phyloP scores from a whole-genome alignment of 192 early-diverging fungal genomes.

The Kappamyces sp. region DNA sequence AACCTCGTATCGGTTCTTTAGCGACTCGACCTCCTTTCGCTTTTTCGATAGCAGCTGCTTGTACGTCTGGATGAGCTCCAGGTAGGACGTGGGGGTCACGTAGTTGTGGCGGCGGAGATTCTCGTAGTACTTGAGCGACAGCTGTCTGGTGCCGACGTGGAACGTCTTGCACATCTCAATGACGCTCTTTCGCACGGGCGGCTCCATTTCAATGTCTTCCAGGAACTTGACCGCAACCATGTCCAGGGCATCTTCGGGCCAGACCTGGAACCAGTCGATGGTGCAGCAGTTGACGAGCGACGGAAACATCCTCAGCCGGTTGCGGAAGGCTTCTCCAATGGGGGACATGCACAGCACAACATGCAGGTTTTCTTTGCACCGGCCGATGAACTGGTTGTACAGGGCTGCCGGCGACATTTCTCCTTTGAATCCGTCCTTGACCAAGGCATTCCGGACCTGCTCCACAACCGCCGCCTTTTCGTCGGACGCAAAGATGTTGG shows the following conservation, averaged over 20 bases:
- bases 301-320: slow-evolving; percentile 53
- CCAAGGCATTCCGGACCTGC: slow-evolving; percentile 40
- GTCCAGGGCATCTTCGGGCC: slow-evolving; percentile 57
- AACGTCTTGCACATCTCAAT: slow-evolving; percentile 55
- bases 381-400: slow-evolving; percentile 48
- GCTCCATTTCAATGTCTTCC: slow-evolving; percentile 48
- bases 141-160: slow-evolving; percentile 38
- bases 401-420: slow-evolving; percentile 46
- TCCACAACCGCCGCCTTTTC: slow-evolving; percentile 54
- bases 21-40: slow-evolving; percentile 43
- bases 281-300: slow-evolving; percentile 58
- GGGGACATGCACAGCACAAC: slow-evolving; percentile 56
- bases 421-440: slow-evolving; percentile 48
- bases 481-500: slow-evolving; percentile 52
- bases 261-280: slow-evolving; percentile 60
- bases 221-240: slow-evolving; percentile 51
- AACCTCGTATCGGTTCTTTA: slow-evolving; percentile 45
- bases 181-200: slow-evolving; percentile 34
- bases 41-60: slow-evolving; percentile 45
- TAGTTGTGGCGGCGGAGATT: slow-evolving; percentile 48
- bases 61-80: slow-evolving; percentile 56
- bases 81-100: slow-evolving; percentile 52
- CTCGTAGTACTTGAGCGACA: slow-evolving; percentile 44
- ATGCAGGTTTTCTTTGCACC: slow-evolving; percentile 57
- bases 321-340: slow-evolving; percentile 55